These are phyloP conservation scores for Phalaenopsis aphrodite DNA, from an alignment of 106 monocot genomes.

Conservation along the genomic window DNA sequence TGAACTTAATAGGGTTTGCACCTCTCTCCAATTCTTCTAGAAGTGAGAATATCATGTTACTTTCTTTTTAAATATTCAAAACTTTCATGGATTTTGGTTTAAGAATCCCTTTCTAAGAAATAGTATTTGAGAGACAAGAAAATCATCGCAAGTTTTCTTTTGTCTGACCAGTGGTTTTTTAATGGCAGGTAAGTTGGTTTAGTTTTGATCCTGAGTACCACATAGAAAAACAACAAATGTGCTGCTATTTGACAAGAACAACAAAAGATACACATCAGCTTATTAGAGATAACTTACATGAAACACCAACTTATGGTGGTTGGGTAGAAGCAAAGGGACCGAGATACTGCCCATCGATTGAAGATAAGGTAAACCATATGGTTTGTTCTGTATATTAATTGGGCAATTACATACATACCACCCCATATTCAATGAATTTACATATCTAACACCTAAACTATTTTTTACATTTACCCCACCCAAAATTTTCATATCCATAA, in stretches of 20 bases:
- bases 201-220: conserved; percentile 96
- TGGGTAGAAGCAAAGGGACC: conserved; percentile 99
- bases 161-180: background rate
- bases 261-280: conserved; percentile 87
- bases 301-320: conserved; percentile 99
- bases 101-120: background rate
- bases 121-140: background rate
- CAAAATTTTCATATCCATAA: too few relatives aligned
- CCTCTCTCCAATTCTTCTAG: background rate
- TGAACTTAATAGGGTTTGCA: background rate
- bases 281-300: conserved; percentile 87
- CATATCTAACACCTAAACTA: too few relatives aligned
- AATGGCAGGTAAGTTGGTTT: conserved; percentile 83
- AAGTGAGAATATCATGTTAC: background rate
- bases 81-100: background rate
- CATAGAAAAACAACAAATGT: conserved; percentile 92
- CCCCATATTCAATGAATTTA: too few relatives aligned
- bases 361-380: conserved; percentile 74
- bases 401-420: too few relatives aligned
- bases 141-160: background rate
- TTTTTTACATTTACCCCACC: too few relatives aligned
- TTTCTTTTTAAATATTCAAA: background rate
- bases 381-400: background rate
- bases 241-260: conserved; percentile 95
- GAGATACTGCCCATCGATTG: conserved; percentile 97